Conservation (phyloP, 306 rosid genomes). For the Trifolium repens region DNA sequence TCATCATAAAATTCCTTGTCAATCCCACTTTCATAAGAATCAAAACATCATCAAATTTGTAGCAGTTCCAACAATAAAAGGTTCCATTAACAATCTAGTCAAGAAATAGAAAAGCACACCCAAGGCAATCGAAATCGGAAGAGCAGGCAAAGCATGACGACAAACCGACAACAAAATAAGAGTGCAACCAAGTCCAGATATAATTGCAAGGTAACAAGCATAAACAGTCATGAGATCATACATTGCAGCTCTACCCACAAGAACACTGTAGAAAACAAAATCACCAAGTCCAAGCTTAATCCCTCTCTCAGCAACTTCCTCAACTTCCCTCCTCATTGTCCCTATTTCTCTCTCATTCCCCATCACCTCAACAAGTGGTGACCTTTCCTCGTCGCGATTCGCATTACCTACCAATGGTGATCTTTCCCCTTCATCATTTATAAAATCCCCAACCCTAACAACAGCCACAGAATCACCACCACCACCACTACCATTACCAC, state of each 20-base stretch:
- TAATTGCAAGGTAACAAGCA: slow-evolving; percentile 95
- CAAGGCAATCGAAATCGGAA: slow-evolving; percentile 82
- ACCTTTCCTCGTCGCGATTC: slow-evolving; percentile 54
- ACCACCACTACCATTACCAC: neutral
- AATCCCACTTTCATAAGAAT: slow-evolving; percentile 43
- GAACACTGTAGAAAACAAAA: slow-evolving; percentile 93
- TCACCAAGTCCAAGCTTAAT: slow-evolving; percentile 96
- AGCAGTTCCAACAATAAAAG: slow-evolving; percentile 89
- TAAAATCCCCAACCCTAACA: slow-evolving; percentile 28
- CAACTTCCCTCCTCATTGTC: slow-evolving; percentile 42
- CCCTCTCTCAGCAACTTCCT: slow-evolving; percentile 62
- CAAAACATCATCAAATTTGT: slow-evolving; percentile 84
- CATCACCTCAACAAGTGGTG: slow-evolving; percentile 70
- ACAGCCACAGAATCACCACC: slow-evolving; percentile 1
- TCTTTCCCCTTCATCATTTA: slow-evolving; percentile 56
- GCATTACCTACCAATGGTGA: slow-evolving; percentile 59
- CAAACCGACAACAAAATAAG: slow-evolving; percentile 82
- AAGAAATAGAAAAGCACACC: slow-evolving; percentile 88
- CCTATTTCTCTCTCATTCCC: slow-evolving; percentile 48
- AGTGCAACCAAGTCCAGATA: slow-evolving; percentile 90
- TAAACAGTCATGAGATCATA: slow-evolving; percentile 96
- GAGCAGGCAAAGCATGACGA: slow-evolving; percentile 84
- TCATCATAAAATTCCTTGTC: slow-evolving; percentile 16
- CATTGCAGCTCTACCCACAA: slow-evolving; percentile 97
- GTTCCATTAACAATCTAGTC: slow-evolving; percentile 90